Percentiles rank a stretch among this genome's conserved stretches.
phyloP scores from a whole-genome alignment of 148 eudicot genomes.

The Hydrangea macrophylla region DNA sequence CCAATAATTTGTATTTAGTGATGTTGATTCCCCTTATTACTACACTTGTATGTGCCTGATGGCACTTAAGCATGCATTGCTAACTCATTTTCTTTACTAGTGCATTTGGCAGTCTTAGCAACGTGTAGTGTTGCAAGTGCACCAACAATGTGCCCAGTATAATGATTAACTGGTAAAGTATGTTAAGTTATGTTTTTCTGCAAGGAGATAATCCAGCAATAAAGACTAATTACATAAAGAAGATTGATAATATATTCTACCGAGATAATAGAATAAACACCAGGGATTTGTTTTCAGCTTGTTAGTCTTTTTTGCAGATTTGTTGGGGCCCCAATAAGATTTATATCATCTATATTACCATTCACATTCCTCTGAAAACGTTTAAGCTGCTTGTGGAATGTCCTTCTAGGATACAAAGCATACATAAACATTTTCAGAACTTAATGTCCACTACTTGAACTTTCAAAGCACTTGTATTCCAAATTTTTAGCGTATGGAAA shows the following conservation, averaged over 20 bases:
- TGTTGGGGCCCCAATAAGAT: background rate
- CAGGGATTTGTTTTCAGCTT: background rate
- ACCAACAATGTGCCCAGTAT: no score
- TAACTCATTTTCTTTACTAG: no score
- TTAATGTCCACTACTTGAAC: no score
- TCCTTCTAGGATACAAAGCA: no score
- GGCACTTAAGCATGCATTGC: no score
- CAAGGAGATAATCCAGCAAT: background rate
- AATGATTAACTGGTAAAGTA: no score
- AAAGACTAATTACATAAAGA: background rate
- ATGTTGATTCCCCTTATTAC: no score
- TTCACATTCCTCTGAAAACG: background rate
- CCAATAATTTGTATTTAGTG: no score
- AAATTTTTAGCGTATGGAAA: background rate
- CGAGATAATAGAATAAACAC: background rate
- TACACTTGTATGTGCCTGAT: no score
- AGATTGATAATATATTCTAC: background rate
- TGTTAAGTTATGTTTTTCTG: background rate
- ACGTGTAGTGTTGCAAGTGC: no score
- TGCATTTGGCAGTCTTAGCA: no score
- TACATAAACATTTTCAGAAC: no score
- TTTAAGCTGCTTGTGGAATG: background rate
- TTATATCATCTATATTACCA: background rate
- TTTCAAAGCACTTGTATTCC: background rate
- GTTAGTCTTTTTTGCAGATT: background rate